Evolutionary conservation across 2,329 filamentous ascomycete species (phyloP).

Genomic region (Xylogone sp.): DNA sequence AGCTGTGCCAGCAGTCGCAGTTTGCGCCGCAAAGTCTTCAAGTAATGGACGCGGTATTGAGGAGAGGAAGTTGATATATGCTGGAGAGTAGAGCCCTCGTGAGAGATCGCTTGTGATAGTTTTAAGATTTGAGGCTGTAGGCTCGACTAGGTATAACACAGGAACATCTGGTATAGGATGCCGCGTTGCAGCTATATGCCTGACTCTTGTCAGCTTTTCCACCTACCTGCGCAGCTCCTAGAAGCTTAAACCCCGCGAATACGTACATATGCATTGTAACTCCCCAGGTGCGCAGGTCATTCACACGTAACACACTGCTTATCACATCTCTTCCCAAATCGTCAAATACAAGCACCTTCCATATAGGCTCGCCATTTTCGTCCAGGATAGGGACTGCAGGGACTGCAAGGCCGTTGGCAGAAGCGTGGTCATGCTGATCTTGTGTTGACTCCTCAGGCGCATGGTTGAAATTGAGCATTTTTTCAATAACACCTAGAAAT

Average conservation of each 20-base stretch:
- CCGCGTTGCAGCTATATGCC: conserved; percentile 75
- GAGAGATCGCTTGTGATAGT: conserved; percentile 82
- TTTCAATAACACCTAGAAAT: conserved; percentile 77
- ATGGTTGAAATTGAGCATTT: conserved; percentile 92
- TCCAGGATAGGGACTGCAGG: conserved; percentile 78
- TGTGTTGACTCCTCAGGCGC: conserved; percentile 48
- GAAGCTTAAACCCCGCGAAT: not conserved
- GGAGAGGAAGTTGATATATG: conserved; percentile 95
- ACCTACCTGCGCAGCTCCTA: not conserved
- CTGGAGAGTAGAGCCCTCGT: conserved; percentile 84
- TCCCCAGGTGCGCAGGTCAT: conserved; percentile 89
- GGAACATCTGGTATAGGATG: conserved; percentile 95
- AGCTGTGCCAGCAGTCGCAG: conserved; percentile 76
- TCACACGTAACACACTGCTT: conserved; percentile 90
- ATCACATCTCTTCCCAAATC: conserved; percentile 89
- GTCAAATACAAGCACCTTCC: conserved; percentile 97
- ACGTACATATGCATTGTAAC: conserved; percentile 90
- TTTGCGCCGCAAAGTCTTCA: conserved; percentile 91
- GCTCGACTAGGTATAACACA: conserved; percentile 94
- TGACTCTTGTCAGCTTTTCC: conserved; percentile 33
- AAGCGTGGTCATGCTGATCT: conserved; percentile 58
- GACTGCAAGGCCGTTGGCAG: conserved; percentile 58
- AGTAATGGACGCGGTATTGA: conserved; percentile 86
- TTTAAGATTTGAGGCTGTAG: conserved; percentile 75
- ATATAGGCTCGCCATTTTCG: conserved; percentile 86